These are phyloP conservation scores for Poa pratensis DNA, from an alignment of 176 grass and related monocot genomes.

Conservation along the genomic window DNA sequence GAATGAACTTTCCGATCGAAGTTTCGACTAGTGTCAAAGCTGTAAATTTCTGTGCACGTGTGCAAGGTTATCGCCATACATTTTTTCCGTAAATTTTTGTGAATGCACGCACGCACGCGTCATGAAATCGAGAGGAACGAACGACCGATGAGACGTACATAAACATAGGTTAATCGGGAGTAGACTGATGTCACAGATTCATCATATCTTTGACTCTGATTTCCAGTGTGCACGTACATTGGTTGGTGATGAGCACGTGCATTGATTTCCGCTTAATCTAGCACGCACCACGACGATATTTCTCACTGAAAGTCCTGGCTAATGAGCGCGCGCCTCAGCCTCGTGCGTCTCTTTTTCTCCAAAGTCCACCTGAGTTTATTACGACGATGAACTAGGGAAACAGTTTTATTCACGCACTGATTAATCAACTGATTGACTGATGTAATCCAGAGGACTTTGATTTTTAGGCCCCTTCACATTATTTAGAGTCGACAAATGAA, in stretches of 20 bases:
- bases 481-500: not conserved
- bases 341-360: not conserved
- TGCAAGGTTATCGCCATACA: not conserved
- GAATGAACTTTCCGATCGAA: too few relatives aligned
- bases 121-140: not conserved
- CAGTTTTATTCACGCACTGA: not conserved
- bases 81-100: not conserved
- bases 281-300: not conserved
- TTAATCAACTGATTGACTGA: not conserved
- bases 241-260: not conserved
- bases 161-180: not conserved
- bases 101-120: not conserved
- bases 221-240: constrained; percentile 1
- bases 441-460: not conserved
- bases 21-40: too few relatives aligned
- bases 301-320: not conserved
- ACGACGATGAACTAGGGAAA: not conserved
- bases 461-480: not conserved
- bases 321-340: not conserved
- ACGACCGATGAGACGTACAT: not conserved
- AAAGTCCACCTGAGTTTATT: not conserved
- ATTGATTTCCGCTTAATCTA: constrained; percentile 13
- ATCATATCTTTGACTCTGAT: constrained; percentile 12
- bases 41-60: not conserved
- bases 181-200: constrained; percentile 9